Base-by-base conservation (phyloP, 2,329 filamentous ascomycete species). In the Harringtonia aguacate region DNA sequence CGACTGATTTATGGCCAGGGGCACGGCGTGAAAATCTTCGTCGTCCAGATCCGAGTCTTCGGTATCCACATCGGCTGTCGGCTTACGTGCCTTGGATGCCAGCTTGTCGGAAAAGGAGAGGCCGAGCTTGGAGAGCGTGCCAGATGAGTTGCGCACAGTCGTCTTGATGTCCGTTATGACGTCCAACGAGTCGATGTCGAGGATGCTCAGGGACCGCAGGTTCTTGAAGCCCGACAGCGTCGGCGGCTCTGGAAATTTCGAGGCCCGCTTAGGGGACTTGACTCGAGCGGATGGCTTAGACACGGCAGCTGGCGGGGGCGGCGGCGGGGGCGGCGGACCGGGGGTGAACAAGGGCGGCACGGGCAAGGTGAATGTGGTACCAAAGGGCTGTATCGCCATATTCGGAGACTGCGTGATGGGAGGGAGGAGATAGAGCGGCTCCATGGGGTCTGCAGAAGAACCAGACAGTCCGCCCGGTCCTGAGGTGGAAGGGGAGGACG, bases 131-230 rank as follows among this genome's bases (percentile, higher is more conserved):
- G 63, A 69, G 20, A 82, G 61, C 0, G 74, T 75, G 2, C 69
- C 64, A 3, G 70, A 65, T 1, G 72, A 80, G 49, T 73, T 72
- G 12, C 63, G 63, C 21, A 82, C 60, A 52, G 75, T 79, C 6
- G 63, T 53, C 48, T 68, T 71, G 48, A 82, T 64, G 56, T 81
- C 78, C 2, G 64, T 56, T 13, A 79, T 53, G 28, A 75, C 62
- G 29, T 78, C 73, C 5, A 79, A 61, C 24, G 61, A 67, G 47
- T 81, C 77, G 42, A 82, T 79, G 48, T 82, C 77, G 29, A 81
- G 61, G 8, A 81, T 61, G 4, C 68, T 61, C 14, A 82, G 60
- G 5, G 56, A 68, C 49, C 68, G 70, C 14, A 82, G 61, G 31
- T 67, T 66, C 39, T 65, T 71, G 59, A 82, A 81, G 0, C 70